Percentiles rank a stretch among this genome's conserved stretches.
phyloP scores from a whole-genome alignment of 2,329 filamentous ascomycete species.

The Aspergillus sp. region DNA sequence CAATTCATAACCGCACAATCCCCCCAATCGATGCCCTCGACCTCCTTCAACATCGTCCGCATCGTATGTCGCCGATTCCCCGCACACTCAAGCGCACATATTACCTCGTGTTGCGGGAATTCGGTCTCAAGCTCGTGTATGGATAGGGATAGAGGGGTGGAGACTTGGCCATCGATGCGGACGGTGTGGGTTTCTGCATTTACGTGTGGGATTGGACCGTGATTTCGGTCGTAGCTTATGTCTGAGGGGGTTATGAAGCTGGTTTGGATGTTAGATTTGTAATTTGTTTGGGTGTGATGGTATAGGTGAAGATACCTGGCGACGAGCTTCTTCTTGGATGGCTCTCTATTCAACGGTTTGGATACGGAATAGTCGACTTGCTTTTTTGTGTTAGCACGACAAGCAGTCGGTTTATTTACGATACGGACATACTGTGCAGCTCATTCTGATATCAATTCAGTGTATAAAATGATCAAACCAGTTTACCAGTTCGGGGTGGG shows the following conservation, averaged over 20 bases:
- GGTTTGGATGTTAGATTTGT: neutral
- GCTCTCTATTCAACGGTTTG: conserved; percentile 30
- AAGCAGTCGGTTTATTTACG: no score
- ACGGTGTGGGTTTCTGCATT: conserved; percentile 38
- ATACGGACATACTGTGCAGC: no score
- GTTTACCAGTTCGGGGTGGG: no score
- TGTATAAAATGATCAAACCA: no score
- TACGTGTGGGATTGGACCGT: conserved; percentile 50
- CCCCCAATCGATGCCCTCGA: conserved; percentile 56
- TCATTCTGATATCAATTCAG: no score
- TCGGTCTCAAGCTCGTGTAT: conserved; percentile 42
- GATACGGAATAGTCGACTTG: conserved; percentile 16
- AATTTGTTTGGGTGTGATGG: neutral
- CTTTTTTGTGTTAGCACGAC: neutral
- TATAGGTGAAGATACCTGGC: conserved; percentile 14
- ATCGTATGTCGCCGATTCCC: conserved; percentile 59
- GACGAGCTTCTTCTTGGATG: conserved; percentile 22
- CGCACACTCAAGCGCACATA: conserved; percentile 57
- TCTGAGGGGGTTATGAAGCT: conserved; percentile 51
- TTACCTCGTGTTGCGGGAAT: conserved; percentile 51
- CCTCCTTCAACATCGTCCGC: conserved; percentile 56
- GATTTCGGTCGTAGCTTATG: conserved; percentile 54
- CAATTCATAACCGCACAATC: conserved; percentile 60
- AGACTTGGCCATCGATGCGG: conserved; percentile 47
- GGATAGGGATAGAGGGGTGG: conserved; percentile 40